Percentiles rank a stretch among this genome's conserved stretches.
These are phyloP conservation scores for Stephanodiscus triporus DNA, from an alignment of 108 stramenopile genomes.

Conservation along the genomic window DNA sequence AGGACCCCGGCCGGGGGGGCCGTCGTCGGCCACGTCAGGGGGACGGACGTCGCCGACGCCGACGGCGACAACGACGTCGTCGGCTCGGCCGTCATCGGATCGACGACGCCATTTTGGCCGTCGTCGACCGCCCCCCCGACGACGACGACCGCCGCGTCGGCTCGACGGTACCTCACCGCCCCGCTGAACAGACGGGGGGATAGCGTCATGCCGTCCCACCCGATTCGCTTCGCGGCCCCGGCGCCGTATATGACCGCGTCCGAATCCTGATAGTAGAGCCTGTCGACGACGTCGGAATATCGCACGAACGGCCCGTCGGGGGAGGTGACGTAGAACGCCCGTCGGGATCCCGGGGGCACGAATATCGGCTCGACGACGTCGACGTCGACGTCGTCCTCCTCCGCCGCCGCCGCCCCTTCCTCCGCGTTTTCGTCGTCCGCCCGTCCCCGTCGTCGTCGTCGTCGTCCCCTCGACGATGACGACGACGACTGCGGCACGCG, in stretches of 20 bases:
- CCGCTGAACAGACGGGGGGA: background rate
- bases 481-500: background rate
- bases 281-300: background rate
- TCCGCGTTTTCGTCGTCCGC: background rate
- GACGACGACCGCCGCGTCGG: background rate
- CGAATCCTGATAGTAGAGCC: background rate
- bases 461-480: background rate
- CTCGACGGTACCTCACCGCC: background rate
- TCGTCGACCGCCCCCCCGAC: too few relatives aligned
- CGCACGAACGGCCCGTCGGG: slow-evolving; percentile 5
- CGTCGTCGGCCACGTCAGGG: too few relatives aligned
- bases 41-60: too few relatives aligned
- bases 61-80: too few relatives aligned
- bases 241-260: background rate
- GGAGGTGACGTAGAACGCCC: background rate
- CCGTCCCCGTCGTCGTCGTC: background rate
- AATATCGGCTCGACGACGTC: background rate
- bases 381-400: too few relatives aligned
- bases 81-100: too few relatives aligned
- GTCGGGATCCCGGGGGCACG: background rate
- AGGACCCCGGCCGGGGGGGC: too few relatives aligned
- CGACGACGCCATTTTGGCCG: too few relatives aligned
- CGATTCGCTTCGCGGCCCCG: background rate
- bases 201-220: background rate
- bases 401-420: background rate